Percentiles rank a stretch among this genome's conserved stretches.
Conservation (phyloP, 768 basidiomycete genomes). For the Gymnopilus junonius region DNA sequence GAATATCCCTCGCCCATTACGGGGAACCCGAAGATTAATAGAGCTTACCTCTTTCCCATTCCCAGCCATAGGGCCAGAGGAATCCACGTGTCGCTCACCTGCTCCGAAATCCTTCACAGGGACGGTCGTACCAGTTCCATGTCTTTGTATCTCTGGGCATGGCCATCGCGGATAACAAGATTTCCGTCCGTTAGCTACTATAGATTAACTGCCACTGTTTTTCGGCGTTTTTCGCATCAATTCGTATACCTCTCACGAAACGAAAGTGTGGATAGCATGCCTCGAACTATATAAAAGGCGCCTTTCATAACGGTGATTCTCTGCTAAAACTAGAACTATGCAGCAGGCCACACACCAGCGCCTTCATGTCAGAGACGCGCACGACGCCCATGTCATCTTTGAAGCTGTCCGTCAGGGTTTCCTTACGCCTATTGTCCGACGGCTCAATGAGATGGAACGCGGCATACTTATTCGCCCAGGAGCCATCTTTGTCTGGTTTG, state of each 20-base stretch:
- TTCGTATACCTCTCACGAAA: constrained; percentile 31
- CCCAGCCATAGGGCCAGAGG: constrained; percentile 23
- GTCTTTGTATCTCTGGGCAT: constrained; percentile 31
- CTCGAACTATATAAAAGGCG: constrained; percentile 26
- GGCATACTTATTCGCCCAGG: constrained; percentile 59
- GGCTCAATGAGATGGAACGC: constrained; percentile 66
- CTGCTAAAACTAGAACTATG: constrained; percentile 32
- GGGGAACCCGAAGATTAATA: constrained; percentile 27
- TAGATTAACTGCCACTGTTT: constrained; percentile 17
- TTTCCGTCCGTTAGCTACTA: constrained; percentile 17
- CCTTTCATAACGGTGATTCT: constrained; percentile 3
- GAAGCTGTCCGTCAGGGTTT: constrained; percentile 65
- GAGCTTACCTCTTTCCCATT: constrained; percentile 24
- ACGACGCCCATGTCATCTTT: constrained; percentile 68
- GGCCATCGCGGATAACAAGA: constrained; percentile 29
- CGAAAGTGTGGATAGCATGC: constrained; percentile 26
- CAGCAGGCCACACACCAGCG: constrained; percentile 69
- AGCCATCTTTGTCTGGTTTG: constrained; percentile 72
- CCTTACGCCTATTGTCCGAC: constrained; percentile 53
- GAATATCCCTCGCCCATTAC: constrained; percentile 30
- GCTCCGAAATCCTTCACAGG: constrained; percentile 31
- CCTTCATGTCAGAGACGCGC: constrained; percentile 67
- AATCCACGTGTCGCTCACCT: constrained; percentile 30
- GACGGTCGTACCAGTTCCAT: constrained; percentile 34
- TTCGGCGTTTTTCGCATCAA: constrained; percentile 21